A percentile compares a stretch with the other conserved stretches of the same genome.
These are phyloP conservation scores for Boechera retrofracta DNA, from an alignment of 345 rosid genomes.

Conservation along the genomic window DNA sequence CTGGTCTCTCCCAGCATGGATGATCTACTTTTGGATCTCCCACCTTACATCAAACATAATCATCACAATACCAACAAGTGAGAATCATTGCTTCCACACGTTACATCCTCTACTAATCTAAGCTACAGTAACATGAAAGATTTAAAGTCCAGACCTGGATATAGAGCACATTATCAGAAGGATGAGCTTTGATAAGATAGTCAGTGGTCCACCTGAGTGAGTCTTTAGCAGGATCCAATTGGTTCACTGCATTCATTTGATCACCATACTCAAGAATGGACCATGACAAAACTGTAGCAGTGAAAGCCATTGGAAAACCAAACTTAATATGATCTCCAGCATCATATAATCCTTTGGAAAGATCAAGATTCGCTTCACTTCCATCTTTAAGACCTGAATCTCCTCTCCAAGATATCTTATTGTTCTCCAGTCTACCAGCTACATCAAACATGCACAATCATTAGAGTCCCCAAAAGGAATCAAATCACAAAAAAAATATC, in stretches of 20 bases:
- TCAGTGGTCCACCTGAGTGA: conserved; percentile 94
- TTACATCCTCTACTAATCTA: background rate
- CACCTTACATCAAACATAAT: conserved; percentile 60
- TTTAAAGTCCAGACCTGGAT: conserved; percentile 61
- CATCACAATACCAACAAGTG: background rate
- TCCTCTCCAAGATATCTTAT: conserved; percentile 88
- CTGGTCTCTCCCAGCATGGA: conserved; percentile 94
- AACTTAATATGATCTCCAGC: conserved; percentile 97
- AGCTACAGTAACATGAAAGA: background rate
- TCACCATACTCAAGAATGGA: conserved; percentile 95
- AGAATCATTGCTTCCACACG: background rate
- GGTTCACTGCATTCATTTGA: conserved; percentile 74
- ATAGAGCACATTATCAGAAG: conserved; percentile 70
- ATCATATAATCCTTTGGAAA: conserved; percentile 88
- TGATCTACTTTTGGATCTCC: conserved; percentile 86
- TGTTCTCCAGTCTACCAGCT: conserved; percentile 82
- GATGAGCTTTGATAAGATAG: conserved; percentile 79
- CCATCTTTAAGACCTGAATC: conserved; percentile 86
- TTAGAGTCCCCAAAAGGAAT: background rate
- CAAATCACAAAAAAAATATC: background rate
- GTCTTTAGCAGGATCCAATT: conserved; percentile 65
- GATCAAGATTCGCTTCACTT: conserved; percentile 62
- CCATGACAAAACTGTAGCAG: conserved; percentile 91
- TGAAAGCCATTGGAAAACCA: conserved; percentile 94
- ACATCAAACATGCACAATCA: conserved; percentile 21